Evolutionary conservation across 345 rosid species (phyloP).

Genomic region (Euphorbia peplus): DNA sequence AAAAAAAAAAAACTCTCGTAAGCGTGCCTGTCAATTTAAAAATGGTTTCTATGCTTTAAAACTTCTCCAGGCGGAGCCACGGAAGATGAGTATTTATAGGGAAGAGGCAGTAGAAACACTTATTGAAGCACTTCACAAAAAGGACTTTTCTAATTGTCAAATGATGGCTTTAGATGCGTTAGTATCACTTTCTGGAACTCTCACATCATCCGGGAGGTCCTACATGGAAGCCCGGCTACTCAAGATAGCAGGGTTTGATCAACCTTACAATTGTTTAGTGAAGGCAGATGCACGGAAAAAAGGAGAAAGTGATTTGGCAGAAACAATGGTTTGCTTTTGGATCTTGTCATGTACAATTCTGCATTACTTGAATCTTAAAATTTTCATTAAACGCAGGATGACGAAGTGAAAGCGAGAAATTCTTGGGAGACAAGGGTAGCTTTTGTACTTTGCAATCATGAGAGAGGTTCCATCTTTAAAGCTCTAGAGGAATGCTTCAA

Average conservation of each 20-base stretch:
- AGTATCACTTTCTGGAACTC: constrained; percentile 46
- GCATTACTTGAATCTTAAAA: not conserved
- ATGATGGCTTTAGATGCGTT: constrained; percentile 51
- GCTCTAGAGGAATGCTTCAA: constrained; percentile 59
- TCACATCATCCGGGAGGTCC: constrained; percentile 42
- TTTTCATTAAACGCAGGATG: constrained; percentile 32
- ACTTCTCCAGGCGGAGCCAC: constrained; percentile 50
- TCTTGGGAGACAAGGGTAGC: constrained; percentile 62
- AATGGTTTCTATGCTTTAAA: constrained; percentile 7
- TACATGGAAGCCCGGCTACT: constrained; percentile 59
- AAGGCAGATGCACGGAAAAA: constrained; percentile 32
- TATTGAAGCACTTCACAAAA: constrained; percentile 50
- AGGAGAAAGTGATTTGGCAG: constrained; percentile 31
- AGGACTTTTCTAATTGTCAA: constrained; percentile 54
- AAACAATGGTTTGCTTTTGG: constrained; percentile 37
- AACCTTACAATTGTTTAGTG: constrained; percentile 45
- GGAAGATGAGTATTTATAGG: constrained; percentile 70
- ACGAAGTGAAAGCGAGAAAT: constrained; percentile 47
- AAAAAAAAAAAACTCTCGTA: not conserved
- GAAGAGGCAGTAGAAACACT: constrained; percentile 63
- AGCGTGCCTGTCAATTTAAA: not conserved
- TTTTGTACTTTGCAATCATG: constrained; percentile 60
- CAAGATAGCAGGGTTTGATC: constrained; percentile 53
- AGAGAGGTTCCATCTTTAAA: constrained; percentile 61
- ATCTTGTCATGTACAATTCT: not conserved